Conservation (phyloP, 129 eudicot species). For the Mikania micrantha region DNA sequence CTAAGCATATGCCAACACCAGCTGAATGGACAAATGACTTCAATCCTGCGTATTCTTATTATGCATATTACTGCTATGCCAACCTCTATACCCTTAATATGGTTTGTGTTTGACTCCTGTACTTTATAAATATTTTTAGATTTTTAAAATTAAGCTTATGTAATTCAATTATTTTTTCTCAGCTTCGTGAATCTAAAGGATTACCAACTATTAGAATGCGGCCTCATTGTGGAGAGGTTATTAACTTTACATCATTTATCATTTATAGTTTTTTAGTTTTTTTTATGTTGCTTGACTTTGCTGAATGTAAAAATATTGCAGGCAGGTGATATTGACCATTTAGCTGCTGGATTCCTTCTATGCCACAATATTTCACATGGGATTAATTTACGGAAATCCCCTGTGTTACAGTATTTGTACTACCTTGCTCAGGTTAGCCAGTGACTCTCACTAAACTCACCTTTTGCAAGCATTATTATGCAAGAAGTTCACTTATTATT, state of each 20-base stretch:
- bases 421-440: conserved; percentile 90
- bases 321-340: conserved; percentile 99
- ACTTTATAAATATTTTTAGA: background rate
- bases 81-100: conserved; percentile 62
- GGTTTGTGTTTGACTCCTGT: conserved; percentile 19
- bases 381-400: conserved; percentile 86
- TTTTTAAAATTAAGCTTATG: background rate
- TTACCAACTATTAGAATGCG: conserved; percentile 85
- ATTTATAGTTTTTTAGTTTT: background rate
- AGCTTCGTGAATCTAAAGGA: conserved; percentile 99
- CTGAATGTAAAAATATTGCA: conserved; percentile 24
- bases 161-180: conserved; percentile 18
- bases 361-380: conserved; percentile 98
- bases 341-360: conserved; percentile 93
- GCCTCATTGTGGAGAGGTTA: conserved; percentile 98
- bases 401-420: conserved; percentile 85
- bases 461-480: background rate
- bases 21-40: conserved; percentile 68
- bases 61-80: conserved; percentile 68
- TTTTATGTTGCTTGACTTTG: background rate
- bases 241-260: conserved; percentile 12
- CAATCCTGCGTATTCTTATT: conserved; percentile 65
- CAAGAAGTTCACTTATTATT: background rate
- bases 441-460: background rate
- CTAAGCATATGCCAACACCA: conserved; percentile 76